These are phyloP conservation scores for Epichloe aotearoae DNA, from an alignment of 2,329 filamentous ascomycete genomes.

Conservation along the genomic window DNA sequence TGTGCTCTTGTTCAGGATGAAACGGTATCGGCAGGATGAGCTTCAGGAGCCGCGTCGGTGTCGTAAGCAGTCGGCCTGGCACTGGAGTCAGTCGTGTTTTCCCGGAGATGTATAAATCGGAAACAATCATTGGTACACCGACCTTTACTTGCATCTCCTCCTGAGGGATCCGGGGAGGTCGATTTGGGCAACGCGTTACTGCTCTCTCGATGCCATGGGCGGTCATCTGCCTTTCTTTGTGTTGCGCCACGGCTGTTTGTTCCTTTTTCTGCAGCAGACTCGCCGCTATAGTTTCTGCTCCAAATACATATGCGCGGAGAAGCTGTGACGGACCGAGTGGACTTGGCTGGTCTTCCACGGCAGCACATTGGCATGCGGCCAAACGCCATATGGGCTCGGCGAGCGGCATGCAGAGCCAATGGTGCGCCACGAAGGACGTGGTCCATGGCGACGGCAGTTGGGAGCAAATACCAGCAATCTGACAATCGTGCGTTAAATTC, in stretches of 20 bases:
- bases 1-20: constrained; percentile 23
- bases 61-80: constrained; percentile 62
- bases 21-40: constrained; percentile 59
- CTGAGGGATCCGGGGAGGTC: constrained; percentile 14
- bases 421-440: constrained; percentile 1
- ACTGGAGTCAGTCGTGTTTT: neutral
- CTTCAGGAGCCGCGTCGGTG: constrained; percentile 67
- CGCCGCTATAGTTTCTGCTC: neutral
- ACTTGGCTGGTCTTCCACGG: neutral
- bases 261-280: neutral
- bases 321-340: neutral
- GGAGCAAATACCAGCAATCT: neutral
- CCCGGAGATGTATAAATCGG: too few relatives aligned
- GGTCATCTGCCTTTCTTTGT: constrained; percentile 42
- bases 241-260: constrained; percentile 13
- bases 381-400: neutral
- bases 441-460: neutral
- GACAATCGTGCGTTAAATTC: neutral
- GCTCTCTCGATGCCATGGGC: constrained; percentile 54
- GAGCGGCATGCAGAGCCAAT: neutral
- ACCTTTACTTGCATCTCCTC: constrained; percentile 20
- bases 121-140: neutral
- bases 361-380: neutral
- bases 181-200: constrained; percentile 28
- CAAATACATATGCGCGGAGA: neutral